Evolutionary conservation across 371 early-diverging fungal species (phyloP).

Genomic region (Syncephalastrum sp.): DNA sequence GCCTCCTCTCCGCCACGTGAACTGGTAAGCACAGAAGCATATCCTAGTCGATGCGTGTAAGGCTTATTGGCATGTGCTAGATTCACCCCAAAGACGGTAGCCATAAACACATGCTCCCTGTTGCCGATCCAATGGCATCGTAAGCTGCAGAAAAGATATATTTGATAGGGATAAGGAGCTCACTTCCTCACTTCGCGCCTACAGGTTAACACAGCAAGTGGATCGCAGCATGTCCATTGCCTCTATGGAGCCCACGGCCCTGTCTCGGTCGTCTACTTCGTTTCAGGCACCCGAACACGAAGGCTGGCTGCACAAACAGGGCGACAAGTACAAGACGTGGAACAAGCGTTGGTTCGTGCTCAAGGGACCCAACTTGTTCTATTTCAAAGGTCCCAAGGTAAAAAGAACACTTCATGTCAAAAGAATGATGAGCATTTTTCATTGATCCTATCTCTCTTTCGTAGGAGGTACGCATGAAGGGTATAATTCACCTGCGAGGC

Average conservation of each 20-base stretch:
- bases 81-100: too few relatives aligned
- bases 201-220: too few relatives aligned
- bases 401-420: background rate
- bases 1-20: too few relatives aligned
- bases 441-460: background rate
- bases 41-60: too few relatives aligned
- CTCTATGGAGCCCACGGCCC: constrained; percentile 26
- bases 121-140: too few relatives aligned
- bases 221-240: constrained; percentile 19
- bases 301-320: constrained; percentile 68
- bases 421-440: background rate
- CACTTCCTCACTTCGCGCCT: too few relatives aligned
- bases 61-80: too few relatives aligned
- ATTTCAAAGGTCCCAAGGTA: constrained; percentile 64
- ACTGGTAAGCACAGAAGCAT: too few relatives aligned
- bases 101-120: too few relatives aligned
- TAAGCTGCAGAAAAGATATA: too few relatives aligned
- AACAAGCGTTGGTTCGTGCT: constrained; percentile 71
- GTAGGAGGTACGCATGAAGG: constrained; percentile 49
- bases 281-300: constrained; percentile 57
- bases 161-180: too few relatives aligned
- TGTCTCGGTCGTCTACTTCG: constrained; percentile 12
- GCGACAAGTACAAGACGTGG: constrained; percentile 66
- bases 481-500: constrained; percentile 47
- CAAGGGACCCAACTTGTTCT: constrained; percentile 61